Conservation (phyloP, 768 basidiomycete species). For the Naganishia randhawae region DNA sequence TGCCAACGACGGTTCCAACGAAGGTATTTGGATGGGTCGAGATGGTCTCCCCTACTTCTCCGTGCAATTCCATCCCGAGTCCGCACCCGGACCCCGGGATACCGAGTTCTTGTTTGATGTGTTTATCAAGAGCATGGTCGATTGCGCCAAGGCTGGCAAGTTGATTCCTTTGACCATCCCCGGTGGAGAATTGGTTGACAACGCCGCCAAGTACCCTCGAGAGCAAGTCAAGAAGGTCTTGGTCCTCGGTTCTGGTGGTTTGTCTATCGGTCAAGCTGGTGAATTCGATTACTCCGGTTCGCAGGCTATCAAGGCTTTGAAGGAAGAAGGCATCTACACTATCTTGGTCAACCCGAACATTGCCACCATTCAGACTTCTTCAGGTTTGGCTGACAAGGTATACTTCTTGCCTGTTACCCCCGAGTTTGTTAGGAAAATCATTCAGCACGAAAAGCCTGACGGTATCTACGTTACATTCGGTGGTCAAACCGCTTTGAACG, state of each 20-base stretch:
- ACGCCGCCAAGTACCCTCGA: conserved; percentile 63
- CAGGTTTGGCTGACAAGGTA: conserved; percentile 97
- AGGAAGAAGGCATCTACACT: conserved; percentile 98
- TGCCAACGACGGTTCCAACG: conserved; percentile 95
- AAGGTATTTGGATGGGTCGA: conserved; percentile 88
- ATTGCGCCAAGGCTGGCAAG: conserved; percentile 57
- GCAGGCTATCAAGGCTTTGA: conserved; percentile 97
- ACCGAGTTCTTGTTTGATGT: conserved; percentile 99
- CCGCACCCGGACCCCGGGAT: conserved; percentile 91
- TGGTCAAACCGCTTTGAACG: conserved; percentile 93
- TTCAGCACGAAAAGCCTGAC: conserved; percentile 97
- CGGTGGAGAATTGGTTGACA: conserved; percentile 66
- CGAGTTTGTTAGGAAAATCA: conserved; percentile 95
- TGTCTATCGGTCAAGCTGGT: conserved; percentile 97
- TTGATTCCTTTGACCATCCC: conserved; percentile 54
- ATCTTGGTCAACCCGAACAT: conserved; percentile 99
- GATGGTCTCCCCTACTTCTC: conserved; percentile 85
- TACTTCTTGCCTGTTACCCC: conserved; percentile 98
- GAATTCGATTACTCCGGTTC: conserved; percentile 99
- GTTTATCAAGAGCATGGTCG: conserved; percentile 81
- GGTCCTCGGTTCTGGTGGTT: conserved; percentile 92
- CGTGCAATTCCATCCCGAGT: conserved; percentile 98
- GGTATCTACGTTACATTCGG: conserved; percentile 99
- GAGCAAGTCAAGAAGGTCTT: conserved; percentile 83
- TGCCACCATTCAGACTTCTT: conserved; percentile 95